Conservation (phyloP, 192 early-diverging fungal species). For the Paraglomus brasilianum region DNA sequence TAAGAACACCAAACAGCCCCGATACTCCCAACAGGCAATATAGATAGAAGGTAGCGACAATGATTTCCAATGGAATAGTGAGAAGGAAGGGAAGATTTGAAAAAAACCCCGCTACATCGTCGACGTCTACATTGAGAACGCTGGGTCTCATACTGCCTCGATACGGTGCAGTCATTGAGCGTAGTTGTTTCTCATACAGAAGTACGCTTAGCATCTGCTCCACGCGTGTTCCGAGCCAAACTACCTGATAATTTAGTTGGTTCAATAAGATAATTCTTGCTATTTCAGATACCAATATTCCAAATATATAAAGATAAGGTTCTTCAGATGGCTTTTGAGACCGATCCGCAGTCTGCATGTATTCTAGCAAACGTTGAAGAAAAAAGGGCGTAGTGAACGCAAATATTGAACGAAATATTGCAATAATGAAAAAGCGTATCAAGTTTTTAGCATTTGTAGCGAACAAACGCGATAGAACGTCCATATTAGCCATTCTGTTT, state of each 20-base stretch:
- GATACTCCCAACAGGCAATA: conserved; percentile 74
- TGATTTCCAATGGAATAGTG: conserved; percentile 67
- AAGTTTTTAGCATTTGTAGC: conserved; percentile 18
- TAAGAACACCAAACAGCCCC: conserved; percentile 71
- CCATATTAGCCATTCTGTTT: conserved; percentile 19
- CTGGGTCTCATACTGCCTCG: conserved; percentile 50
- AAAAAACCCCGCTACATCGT: conserved; percentile 56
- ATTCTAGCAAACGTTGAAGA: conserved; percentile 42
- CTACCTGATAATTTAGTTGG: conserved; percentile 50
- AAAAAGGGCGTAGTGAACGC: conserved; percentile 54
- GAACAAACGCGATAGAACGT: conserved; percentile 23
- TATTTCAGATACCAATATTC: conserved; percentile 47
- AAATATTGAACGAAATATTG: conserved; percentile 36
- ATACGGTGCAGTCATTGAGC: conserved; percentile 37
- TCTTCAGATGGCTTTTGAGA: conserved; percentile 33
- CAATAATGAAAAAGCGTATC: conserved; percentile 26
- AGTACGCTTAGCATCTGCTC: conserved; percentile 53
- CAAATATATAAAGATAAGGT: conserved; percentile 50
- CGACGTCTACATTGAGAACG: conserved; percentile 71
- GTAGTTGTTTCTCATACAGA: conserved; percentile 51
- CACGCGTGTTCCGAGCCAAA: conserved; percentile 51
- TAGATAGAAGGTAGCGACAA: conserved; percentile 65
- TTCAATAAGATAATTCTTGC: conserved; percentile 43
- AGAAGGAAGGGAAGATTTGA: conserved; percentile 64
- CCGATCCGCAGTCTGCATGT: conserved; percentile 35